Evolutionary conservation across 495 filamentous ascomycete genomes (phyloP), one percentile per base, ranked within the genome.

Genomic region (Bathelium albidoporum): DNA sequence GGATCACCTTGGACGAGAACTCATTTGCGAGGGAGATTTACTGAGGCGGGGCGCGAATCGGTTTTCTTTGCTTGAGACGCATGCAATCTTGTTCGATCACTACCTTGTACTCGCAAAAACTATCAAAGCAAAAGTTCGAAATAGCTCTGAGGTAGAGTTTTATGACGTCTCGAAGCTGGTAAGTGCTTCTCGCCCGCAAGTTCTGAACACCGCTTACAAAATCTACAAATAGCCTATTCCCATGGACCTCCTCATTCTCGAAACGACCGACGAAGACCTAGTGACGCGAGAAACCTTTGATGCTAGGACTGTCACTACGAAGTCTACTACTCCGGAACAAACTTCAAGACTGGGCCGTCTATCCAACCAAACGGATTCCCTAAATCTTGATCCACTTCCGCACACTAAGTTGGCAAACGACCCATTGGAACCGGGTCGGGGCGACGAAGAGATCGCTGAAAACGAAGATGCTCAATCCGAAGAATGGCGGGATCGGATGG

Each of bases 111-210:
- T 99, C 59, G 89, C 94, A 16, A 99, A 99, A 76, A 81, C 83
- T 4, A 81, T 91, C 80, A 3, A 78, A 83, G 26, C 80, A 85
- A 64, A 90, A 95, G 65, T 78, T 79, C 26, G 74, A 81, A 43
- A 80, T 81, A 14, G 82, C 83, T 4, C 79, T 82, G 62, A 91
- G 88, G 69, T 86, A 87, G 93, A 93, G 76, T 86, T 85, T 67
- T 99, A 92, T 64, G 94, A 99, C 74, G 92, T 99, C 11, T 97
- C 92, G 1, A 94, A 95, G 75, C 78, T 95, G 74, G 86, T 88
- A 77, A 77, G 86, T 67, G 41, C 22, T 14, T 14, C 9, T 26
- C 24, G 31, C 39, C 5, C 58, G 59, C 58, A 4, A 11, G 12
- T 60, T 26, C 7, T n/a, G 16, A 0, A 12, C 4, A 11, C 7